Evolutionary conservation across 2,329 filamentous ascomycete species (phyloP).

Genomic region (Colletotrichum shisoi): DNA sequence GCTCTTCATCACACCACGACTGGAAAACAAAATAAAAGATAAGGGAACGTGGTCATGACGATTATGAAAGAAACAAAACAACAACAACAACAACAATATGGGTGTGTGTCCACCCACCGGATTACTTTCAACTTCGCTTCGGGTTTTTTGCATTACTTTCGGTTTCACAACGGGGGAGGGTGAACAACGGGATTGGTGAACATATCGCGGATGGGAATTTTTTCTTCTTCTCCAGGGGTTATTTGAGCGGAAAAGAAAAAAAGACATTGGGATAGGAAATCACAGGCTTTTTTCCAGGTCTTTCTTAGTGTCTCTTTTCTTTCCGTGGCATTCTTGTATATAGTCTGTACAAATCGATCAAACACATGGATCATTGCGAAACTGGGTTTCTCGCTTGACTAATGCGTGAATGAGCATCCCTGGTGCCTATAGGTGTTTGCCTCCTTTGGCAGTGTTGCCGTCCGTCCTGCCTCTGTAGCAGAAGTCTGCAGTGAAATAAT

Average conservation of each 20-base stretch:
- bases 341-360: slow-evolving; percentile 24
- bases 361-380: slow-evolving; percentile 1
- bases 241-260: slow-evolving; percentile 5
- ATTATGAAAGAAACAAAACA: slow-evolving; percentile 12
- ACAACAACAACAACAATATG: neutral
- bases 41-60: slow-evolving; percentile 14
- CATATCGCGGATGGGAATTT: slow-evolving; percentile 9
- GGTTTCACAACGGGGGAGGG: neutral
- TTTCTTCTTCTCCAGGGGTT: neutral
- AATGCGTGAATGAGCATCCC: too few species aligned
- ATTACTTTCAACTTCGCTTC: slow-evolving; percentile 12
- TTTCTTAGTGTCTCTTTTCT: slow-evolving; percentile 22
- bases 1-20: slow-evolving; percentile 14
- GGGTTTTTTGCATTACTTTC: slow-evolving; percentile 4
- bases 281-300: slow-evolving; percentile 5
- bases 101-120: neutral
- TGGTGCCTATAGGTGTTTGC: too few species aligned
- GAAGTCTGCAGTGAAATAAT: too few species aligned
- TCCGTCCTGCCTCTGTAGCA: too few species aligned
- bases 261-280: slow-evolving; percentile 16
- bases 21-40: neutral
- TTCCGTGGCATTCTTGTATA: slow-evolving; percentile 31
- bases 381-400: too few species aligned
- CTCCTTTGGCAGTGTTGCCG: too few species aligned
- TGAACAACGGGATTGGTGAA: slow-evolving; percentile 15